phyloP scores from a whole-genome alignment of 176 grass and related monocot genomes.

The Phoenix roebelenii region DNA sequence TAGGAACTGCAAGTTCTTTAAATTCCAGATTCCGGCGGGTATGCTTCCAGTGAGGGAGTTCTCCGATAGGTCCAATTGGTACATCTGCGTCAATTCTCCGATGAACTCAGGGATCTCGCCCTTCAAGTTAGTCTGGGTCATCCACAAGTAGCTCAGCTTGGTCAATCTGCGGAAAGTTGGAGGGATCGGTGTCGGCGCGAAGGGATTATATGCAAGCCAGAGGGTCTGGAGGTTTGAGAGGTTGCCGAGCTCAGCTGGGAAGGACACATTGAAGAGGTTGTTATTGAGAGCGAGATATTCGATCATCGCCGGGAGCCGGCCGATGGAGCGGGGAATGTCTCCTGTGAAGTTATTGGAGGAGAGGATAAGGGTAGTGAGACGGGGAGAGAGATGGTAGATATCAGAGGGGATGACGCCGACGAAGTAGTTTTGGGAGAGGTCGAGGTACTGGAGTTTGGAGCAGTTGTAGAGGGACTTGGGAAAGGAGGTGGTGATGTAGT shows the following conservation, averaged over 20 bases:
- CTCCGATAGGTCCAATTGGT: not conserved
- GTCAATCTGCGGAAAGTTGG: conserved; percentile 36
- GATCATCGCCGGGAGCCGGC: conserved; percentile 26
- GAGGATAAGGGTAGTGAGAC: conserved; percentile 29
- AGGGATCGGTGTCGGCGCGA: conserved; percentile 29
- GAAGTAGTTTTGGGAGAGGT: conserved; percentile 44
- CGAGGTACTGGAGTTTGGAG: conserved; percentile 23
- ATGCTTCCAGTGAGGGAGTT: conserved; percentile 46
- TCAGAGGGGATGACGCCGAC: conserved; percentile 31
- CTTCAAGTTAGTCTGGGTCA: conserved; percentile 1
- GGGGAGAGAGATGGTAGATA: conserved; percentile 29
- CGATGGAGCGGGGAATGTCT: conserved; percentile 35
- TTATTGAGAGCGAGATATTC: conserved; percentile 11
- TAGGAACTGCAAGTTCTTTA: conserved; percentile 23
- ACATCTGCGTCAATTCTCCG: conserved; percentile 15
- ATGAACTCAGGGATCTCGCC: conserved; percentile 40
- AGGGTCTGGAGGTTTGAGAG: conserved; percentile 29
- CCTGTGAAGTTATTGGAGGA: conserved; percentile 23
- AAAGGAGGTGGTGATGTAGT: conserved; percentile 30
- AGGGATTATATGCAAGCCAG: conserved; percentile 16
- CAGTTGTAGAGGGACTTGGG: conserved; percentile 35
- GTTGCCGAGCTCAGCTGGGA: conserved; percentile 38
- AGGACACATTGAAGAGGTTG: conserved; percentile 26
- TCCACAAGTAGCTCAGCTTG: conserved; percentile 6
- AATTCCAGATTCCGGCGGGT: conserved; percentile 46